Evolutionary conservation across 2,329 filamentous ascomycete species (phyloP), one percentile per base, ranked within the genome.

Genomic region (Epichloe bromicola): DNA sequence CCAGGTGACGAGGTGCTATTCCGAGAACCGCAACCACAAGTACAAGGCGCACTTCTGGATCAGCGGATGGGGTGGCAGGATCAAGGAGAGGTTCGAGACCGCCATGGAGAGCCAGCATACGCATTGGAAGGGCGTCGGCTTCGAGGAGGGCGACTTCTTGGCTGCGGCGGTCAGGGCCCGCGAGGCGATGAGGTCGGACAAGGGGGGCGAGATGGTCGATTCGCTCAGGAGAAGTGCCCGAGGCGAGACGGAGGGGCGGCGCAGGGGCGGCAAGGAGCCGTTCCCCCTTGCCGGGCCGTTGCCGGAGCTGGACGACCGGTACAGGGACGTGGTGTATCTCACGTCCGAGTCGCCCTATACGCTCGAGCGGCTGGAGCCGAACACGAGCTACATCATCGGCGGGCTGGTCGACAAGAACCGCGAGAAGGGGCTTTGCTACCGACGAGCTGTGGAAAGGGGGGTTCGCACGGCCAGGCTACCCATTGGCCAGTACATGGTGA

Each of bases 401-500:
- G 93, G 91, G 0, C 74, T 98, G 37, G 93, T 98, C 26, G 93
- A 98, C 70, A 90, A 90, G 70, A 98, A 98, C 67, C 80, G 93
- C 43, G 85, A 98, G 68, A 98, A 98, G 71, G 89, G 88, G 1
- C 75, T 98, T 38, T 98, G 93, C 68, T 89, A 95, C 74, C 85
- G 83, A 59, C 77, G 85, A 15, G 93, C 93, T 0, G 74, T 78
- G 49, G 80, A 84, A 50, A 76, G 76, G 55, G 86, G 86, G 86
- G 0, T 98, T 59, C 84, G 85, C 56, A 97, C 93, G 0, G 93
- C 91, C 2, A 90, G 88, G 64, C 67, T 98, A 51, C 93, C 93
- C 0, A 97, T 98, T 60, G 88, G 89, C n/a, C 83, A 97, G 55
- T 97, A 88, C 66, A 84, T 98, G 74, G 78, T 88, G 56, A 94